Evolutionary conservation across 2,329 filamentous ascomycete species (phyloP).

Genomic region (Aspergillus spinulosporus): DNA sequence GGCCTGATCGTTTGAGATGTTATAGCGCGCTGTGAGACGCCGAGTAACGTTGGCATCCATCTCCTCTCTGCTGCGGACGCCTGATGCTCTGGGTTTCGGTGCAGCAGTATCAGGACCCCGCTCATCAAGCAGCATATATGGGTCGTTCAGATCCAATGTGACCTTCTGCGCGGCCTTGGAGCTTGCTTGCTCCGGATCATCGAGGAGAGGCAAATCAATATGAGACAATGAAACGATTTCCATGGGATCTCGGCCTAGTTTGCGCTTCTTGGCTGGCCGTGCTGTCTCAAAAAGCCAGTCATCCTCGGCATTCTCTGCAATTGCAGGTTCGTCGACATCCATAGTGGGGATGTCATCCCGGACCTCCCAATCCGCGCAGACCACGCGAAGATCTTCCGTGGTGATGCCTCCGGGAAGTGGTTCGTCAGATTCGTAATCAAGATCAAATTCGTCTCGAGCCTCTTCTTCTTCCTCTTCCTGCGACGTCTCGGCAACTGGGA

Average conservation of each 20-base stretch:
- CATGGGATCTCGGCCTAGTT: slow-evolving; percentile 46
- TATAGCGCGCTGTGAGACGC: slow-evolving; percentile 79
- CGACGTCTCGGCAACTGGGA: slow-evolving; percentile 46
- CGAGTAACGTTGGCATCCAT: slow-evolving; percentile 70
- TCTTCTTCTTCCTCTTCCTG: slow-evolving; percentile 54
- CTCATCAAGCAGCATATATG: slow-evolving; percentile 79
- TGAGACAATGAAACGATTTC: slow-evolving; percentile 55
- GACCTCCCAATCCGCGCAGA: slow-evolving; percentile 82
- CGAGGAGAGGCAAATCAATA: slow-evolving; percentile 70
- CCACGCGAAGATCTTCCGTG: slow-evolving; percentile 76
- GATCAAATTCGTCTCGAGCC: slow-evolving; percentile 52
- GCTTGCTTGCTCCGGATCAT: slow-evolving; percentile 75
- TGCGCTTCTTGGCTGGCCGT: slow-evolving; percentile 67
- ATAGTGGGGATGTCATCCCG: slow-evolving; percentile 55
- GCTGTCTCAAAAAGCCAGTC: slow-evolving; percentile 51
- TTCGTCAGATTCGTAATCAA: slow-evolving; percentile 60
- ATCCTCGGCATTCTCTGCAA: slow-evolving; percentile 40
- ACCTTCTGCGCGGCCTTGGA: slow-evolving; percentile 74
- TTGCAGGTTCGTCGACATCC: slow-evolving; percentile 30
- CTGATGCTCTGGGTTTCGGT: slow-evolving; percentile 50
- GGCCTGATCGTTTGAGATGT: slow-evolving; percentile 92
- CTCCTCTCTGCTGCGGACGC: slow-evolving; percentile 52
- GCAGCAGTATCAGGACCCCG: slow-evolving; percentile 63
- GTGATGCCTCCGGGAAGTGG: slow-evolving; percentile 68
- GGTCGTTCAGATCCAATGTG: slow-evolving; percentile 83